Base-by-base conservation (phyloP, 805 yeast species). In the Crinitomyces ghanaensis region DNA sequence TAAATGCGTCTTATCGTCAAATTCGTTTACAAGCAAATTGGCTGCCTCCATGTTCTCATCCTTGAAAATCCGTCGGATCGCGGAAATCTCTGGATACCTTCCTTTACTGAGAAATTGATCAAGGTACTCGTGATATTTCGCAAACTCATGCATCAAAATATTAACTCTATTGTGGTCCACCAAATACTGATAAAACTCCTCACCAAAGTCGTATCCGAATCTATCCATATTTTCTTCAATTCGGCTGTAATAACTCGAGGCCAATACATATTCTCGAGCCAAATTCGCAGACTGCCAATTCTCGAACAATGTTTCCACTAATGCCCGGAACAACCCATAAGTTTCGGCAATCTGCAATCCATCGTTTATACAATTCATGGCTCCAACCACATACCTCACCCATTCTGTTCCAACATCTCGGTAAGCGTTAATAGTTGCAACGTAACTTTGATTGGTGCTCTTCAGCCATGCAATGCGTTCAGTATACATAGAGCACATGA, bases 171-270 rank as follows among this genome's bases (percentile, higher is more conserved):
- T 71, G 5, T 65, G 51, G 26, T 62, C 56, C 14, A 78, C 61
- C 44, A 74, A 77, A 50, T 69, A 70, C 14, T 62, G 61, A 51
- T 74, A 85, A 19, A 83, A 60, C 1, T 68, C 65, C 4, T 62
- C 48, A 0, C 93, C 93, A 62, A 85, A 85, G 3, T 55, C 62
- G 46, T 76, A 77, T 1, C 77, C 82, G 53, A 70, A 81, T 32
- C 63, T 63, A 6, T 39, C 30, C 4, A 39, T 20, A 21, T 34
- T 33, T 8, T 30, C 22, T 7, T 30, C 36, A 2, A 31, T 17
- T 17, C 32, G 20, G 19, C 31, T 30, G 23, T 22, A 14, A 21
- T 12, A 33, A 5, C 26, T 14, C n/a, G 19, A 11, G 11, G 31
- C 35, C 12, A 19, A 22, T 11, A 8, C 26, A 7, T 28, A 15